Conservation (phyloP, 441 rosid genomes). For the Metrosideros polymorpha region DNA sequence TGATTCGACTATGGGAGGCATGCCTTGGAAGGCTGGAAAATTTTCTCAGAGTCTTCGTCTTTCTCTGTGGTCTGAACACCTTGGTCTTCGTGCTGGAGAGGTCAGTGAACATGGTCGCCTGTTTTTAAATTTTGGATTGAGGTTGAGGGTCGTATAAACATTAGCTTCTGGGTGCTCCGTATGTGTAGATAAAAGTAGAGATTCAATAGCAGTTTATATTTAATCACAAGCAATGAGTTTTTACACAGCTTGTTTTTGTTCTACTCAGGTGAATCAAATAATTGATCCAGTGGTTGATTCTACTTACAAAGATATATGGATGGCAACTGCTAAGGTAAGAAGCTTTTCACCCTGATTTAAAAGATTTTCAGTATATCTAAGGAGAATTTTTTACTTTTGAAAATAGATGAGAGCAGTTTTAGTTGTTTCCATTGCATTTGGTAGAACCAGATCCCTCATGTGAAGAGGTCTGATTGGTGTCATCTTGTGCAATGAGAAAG, state of each 20-base stretch:
- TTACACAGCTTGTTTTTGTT: background rate
- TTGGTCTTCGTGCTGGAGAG: slow-evolving; percentile 75
- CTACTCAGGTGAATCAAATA: slow-evolving; percentile 50
- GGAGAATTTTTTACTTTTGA: background rate
- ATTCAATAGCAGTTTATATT: background rate
- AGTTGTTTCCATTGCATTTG: background rate
- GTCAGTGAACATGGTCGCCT: slow-evolving; percentile 28
- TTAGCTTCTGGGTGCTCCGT: background rate
- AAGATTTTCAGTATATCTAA: background rate
- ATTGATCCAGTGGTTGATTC: slow-evolving; percentile 80
- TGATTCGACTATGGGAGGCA: slow-evolving; percentile 84
- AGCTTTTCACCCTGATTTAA: background rate
- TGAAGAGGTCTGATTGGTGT: background rate
- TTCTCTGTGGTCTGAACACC: slow-evolving; percentile 96
- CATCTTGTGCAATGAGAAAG: background rate
- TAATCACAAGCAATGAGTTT: background rate
- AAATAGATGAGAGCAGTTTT: background rate
- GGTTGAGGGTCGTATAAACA: background rate
- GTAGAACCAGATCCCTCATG: background rate
- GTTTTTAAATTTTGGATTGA: background rate
- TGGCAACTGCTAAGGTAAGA: slow-evolving; percentile 83
- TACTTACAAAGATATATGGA: slow-evolving; percentile 81
- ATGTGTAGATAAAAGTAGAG: background rate
- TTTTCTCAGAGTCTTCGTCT: slow-evolving; percentile 80
- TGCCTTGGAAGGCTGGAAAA: slow-evolving; percentile 93